A percentile compares a stretch with the other conserved stretches of the same genome.
Evolutionary conservation across 129 eudicot species (phyloP).

Genomic region (Erigeron canadensis): DNA sequence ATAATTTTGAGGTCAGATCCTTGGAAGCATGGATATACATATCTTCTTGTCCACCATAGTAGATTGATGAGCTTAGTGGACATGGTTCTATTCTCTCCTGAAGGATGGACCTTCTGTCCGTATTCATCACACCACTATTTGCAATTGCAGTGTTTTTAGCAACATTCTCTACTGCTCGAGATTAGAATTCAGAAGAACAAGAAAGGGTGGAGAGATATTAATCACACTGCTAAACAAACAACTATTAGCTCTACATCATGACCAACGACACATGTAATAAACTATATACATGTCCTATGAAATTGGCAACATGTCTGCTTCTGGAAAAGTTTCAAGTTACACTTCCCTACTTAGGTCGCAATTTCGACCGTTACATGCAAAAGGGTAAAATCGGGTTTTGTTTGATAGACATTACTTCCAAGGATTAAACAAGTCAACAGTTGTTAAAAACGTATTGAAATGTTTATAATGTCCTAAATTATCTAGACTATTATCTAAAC

Average conservation of each 20-base stretch:
- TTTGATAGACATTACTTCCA: neutral
- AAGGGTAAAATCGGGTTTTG: neutral
- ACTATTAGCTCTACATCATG: neutral
- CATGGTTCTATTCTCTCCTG: slow-evolving; percentile 41
- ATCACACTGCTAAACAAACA: neutral
- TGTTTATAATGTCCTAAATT: neutral
- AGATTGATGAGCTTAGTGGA: slow-evolving; percentile 51
- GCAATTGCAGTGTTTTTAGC: slow-evolving; percentile 24
- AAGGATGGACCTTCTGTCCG: slow-evolving; percentile 22
- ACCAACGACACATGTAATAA: no score
- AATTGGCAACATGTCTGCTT: neutral
- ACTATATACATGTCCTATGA: neutral
- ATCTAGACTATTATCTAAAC: neutral
- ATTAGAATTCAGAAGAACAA: slow-evolving; percentile 3
- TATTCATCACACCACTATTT: slow-evolving; percentile 19
- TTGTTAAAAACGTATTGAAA: neutral
- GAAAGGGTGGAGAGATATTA: neutral
- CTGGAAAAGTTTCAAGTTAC: neutral
- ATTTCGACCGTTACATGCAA: neutral
- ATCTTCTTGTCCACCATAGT: slow-evolving; percentile 56
- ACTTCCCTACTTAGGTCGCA: neutral
- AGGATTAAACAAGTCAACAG: neutral
- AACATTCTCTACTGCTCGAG: slow-evolving; percentile 3
- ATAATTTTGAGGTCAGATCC: slow-evolving; percentile 14
- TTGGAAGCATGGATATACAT: slow-evolving; percentile 44